Conservation (phyloP, 2,329 filamentous ascomycete species). For the Monosporascus sp. region DNA sequence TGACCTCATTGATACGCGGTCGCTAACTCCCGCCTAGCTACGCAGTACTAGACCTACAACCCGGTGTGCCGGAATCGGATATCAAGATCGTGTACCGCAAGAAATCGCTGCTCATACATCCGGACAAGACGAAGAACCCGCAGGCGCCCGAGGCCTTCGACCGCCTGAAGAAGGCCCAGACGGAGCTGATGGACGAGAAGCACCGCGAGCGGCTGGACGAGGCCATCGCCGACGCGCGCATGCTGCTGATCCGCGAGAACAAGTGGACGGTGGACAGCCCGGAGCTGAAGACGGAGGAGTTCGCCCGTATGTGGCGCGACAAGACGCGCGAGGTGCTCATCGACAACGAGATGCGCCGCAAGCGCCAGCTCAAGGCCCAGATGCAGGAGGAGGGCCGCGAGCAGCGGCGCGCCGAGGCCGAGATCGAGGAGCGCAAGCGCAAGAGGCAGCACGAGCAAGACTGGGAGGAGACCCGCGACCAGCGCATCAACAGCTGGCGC, state of each 20-base stretch:
- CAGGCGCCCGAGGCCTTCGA: constrained; percentile 93
- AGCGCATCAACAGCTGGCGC: constrained; percentile 90
- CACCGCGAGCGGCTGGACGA: constrained; percentile 83
- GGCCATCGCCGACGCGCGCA: constrained; percentile 90
- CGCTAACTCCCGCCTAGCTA: constrained; percentile 50
- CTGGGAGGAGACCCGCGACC: constrained; percentile 90
- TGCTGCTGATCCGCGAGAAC: constrained; percentile 88
- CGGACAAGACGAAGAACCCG: constrained; percentile 92
- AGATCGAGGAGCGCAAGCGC: constrained; percentile 72
- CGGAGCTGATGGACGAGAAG: constrained; percentile 89
- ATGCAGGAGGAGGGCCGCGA: constrained; percentile 95
- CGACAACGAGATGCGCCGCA: constrained; percentile 82
- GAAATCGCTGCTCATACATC: constrained; percentile 98
- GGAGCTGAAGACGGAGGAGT: constrained; percentile 79
- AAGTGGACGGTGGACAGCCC: constrained; percentile 88
- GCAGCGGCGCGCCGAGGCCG: constrained; percentile 80
- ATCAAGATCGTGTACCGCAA: constrained; percentile 94
- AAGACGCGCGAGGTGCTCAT: constrained; percentile 87
- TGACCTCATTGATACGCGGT: neutral
- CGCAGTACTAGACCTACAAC: constrained; percentile 90
- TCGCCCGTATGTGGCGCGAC: constrained; percentile 80
- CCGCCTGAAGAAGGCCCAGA: constrained; percentile 90
- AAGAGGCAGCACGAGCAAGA: constrained; percentile 91
- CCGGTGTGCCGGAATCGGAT: constrained; percentile 90
- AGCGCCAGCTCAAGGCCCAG: constrained; percentile 84